phyloP scores from a whole-genome alignment of 2,329 filamentous ascomycete genomes.

The Alternaria angustiovoidea region DNA sequence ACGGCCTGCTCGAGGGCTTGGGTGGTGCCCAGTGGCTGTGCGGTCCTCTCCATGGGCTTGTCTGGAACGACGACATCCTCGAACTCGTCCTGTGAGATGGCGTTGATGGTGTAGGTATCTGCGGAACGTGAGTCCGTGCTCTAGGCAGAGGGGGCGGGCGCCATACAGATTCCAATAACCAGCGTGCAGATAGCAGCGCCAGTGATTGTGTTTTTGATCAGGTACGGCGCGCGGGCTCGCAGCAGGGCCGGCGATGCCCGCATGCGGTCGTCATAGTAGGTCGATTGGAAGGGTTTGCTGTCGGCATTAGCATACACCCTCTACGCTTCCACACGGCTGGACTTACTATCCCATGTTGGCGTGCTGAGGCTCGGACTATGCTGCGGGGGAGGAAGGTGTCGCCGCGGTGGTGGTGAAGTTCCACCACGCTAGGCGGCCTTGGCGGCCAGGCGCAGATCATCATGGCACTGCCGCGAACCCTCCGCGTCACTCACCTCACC shows the following conservation, averaged over 20 bases:
- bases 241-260: conserved; percentile 88
- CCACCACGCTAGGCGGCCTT: conserved; percentile 24
- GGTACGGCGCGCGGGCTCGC: conserved; percentile 88
- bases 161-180: conserved; percentile 82
- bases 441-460: conserved; percentile 21
- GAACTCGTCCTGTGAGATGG: conserved; percentile 96
- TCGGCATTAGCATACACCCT: conserved; percentile 18
- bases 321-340: background rate
- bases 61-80: conserved; percentile 92
- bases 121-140: conserved; percentile 18
- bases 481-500: conserved; percentile 20
- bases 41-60: conserved; percentile 63
- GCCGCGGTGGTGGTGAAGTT: conserved; percentile 31
- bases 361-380: conserved; percentile 24
- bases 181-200: conserved; percentile 78
- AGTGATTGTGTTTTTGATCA: conserved; percentile 86
- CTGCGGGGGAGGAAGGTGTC: conserved; percentile 29
- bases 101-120: conserved; percentile 78
- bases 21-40: conserved; percentile 36
- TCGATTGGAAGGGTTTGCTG: conserved; percentile 65
- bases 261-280: conserved; percentile 91
- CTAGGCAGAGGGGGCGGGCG: background rate
- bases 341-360: conserved; percentile 50
- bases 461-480: conserved; percentile 14
- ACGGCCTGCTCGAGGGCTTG: conserved; percentile 43